phyloP scores from a whole-genome alignment of 176 grass and related monocot genomes.

The Metroxylon sagu region DNA sequence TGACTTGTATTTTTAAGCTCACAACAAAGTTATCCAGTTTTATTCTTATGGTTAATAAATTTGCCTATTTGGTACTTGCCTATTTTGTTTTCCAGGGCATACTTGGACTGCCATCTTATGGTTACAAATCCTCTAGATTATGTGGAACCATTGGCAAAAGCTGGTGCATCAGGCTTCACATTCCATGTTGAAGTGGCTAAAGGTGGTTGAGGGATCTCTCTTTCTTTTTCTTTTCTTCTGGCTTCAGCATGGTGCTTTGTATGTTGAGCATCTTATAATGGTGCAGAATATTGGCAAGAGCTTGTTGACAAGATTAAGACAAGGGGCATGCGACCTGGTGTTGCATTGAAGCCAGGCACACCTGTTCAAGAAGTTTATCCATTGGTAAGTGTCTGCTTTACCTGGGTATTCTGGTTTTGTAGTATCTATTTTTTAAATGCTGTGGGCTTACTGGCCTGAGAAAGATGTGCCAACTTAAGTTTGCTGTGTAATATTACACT shows the following conservation, averaged over 20 bases:
- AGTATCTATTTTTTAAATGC: no score
- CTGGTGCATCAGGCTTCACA: slow-evolving; percentile 94
- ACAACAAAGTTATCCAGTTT: background rate
- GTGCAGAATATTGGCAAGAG: slow-evolving; percentile 80
- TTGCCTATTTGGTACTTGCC: background rate
- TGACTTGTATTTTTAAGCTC: slow-evolving; percentile 4
- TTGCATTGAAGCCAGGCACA: slow-evolving; percentile 85
- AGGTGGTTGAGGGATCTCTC: slow-evolving; percentile 35
- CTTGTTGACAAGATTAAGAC: slow-evolving; percentile 64
- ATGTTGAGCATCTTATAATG: slow-evolving; percentile 3
- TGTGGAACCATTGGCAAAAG: slow-evolving; percentile 68
- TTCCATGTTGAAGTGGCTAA: slow-evolving; percentile 91
- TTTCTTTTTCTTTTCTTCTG: slow-evolving; percentile 3
- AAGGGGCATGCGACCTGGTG: slow-evolving; percentile 83
- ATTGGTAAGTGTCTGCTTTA: slow-evolving; percentile 37
- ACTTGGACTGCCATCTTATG: slow-evolving; percentile 99
- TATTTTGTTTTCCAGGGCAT: slow-evolving; percentile 56
- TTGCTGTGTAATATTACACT: no score
- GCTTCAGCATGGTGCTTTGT: background rate
- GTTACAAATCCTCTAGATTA: slow-evolving; percentile 93
- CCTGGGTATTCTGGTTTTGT: background rate
- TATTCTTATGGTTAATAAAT: background rate
- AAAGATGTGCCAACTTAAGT: no score
- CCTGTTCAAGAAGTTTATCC: slow-evolving; percentile 79
- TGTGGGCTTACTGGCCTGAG: no score